Evolutionary conservation across 345 rosid species (phyloP).

Genomic region (Populus deltoides): DNA sequence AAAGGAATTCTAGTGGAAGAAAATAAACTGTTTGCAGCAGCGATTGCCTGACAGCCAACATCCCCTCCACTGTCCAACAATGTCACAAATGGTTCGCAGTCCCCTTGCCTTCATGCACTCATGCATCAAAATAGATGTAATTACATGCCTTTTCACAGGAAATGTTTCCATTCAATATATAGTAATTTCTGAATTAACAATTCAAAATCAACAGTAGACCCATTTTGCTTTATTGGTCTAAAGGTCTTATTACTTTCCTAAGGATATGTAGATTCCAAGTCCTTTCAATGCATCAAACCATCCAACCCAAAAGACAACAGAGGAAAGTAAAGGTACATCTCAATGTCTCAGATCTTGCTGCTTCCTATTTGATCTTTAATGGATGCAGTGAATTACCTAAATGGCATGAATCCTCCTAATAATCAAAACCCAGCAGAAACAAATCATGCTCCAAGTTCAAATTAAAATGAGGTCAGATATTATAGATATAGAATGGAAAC

Average conservation of each 20-base stretch:
- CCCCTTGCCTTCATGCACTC: background rate
- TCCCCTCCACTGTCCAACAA: background rate
- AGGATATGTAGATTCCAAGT: background rate
- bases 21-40: background rate
- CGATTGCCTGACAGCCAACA: background rate
- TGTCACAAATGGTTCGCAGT: background rate
- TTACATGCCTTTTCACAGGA: background rate
- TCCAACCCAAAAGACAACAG: background rate
- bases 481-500: background rate
- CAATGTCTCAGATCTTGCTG: background rate
- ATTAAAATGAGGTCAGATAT: background rate
- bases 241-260: background rate
- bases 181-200: background rate
- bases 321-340: background rate
- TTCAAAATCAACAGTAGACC: background rate
- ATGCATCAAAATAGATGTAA: background rate
- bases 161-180: background rate
- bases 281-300: slow-evolving; percentile 1
- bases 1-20: background rate
- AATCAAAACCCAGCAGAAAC: background rate
- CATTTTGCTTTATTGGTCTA: background rate
- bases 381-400: background rate
- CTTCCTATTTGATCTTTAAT: background rate
- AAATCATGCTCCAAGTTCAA: background rate
- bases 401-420: background rate